Conservation (phyloP, 208 protist genomes). For the Leishmania guyanensis region DNA sequence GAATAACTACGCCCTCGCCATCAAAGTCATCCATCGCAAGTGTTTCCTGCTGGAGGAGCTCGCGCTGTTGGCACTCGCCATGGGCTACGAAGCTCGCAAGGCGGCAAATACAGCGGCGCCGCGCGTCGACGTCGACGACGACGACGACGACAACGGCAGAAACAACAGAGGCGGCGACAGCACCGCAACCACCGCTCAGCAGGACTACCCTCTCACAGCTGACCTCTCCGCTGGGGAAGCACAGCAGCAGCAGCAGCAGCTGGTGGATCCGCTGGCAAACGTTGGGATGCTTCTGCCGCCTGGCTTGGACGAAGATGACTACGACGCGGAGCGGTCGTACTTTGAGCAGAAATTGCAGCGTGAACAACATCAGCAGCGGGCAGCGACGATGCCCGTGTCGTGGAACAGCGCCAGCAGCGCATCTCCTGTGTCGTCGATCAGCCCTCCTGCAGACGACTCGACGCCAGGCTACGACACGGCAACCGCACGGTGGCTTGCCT, state of each 20-base stretch:
- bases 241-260: neutral
- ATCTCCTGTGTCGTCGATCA: neutral
- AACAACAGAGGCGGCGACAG: neutral
- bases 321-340: constrained; percentile 40
- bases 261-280: constrained; percentile 13
- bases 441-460: constrained; percentile 2
- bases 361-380: neutral
- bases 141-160: neutral
- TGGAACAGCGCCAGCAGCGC: neutral
- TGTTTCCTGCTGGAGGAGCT: constrained; percentile 63
- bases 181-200: neutral
- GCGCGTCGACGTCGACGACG: neutral
- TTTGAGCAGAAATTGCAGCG: constrained; percentile 19
- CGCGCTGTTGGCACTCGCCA: constrained; percentile 33
- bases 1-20: constrained; percentile 57
- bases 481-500: constrained; percentile 34
- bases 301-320: constrained; percentile 58
- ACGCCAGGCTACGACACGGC: constrained; percentile 18
- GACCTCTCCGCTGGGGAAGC: neutral
- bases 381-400: neutral
- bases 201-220: neutral
- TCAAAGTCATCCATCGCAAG: constrained; percentile 59
- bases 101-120: neutral
- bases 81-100: constrained; percentile 21
- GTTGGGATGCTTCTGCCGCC: constrained; percentile 42